A percentile compares a stretch with the other conserved stretches of the same genome.
Conservation (phyloP, 2,329 filamentous ascomycete species). For the Trichoderma guizhouense region DNA sequence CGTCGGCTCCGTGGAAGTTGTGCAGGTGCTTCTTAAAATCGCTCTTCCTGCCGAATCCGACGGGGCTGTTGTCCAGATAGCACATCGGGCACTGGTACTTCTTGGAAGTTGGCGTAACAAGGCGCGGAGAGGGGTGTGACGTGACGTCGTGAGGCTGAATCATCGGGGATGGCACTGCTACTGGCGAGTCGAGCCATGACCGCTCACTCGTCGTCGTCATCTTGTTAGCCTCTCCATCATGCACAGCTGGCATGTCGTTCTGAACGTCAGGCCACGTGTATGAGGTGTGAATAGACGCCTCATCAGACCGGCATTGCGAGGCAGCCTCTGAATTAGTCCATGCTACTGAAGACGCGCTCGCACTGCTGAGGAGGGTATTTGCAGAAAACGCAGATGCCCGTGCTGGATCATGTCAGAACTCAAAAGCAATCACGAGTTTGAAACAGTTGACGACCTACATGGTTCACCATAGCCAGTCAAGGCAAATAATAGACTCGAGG, state of each 20-base stretch:
- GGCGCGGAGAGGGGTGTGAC: conserved; percentile 36
- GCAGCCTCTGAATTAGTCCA: conserved; percentile 41
- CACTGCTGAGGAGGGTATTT: conserved; percentile 39
- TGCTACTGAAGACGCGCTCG: conserved; percentile 39
- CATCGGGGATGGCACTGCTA: conserved; percentile 35
- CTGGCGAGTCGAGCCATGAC: conserved; percentile 41
- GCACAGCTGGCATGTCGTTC: conserved; percentile 34
- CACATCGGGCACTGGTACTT: conserved; percentile 47
- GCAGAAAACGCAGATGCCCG: conserved; percentile 40
- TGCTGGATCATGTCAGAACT: conserved; percentile 26
- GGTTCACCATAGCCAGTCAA: conserved; percentile 35
- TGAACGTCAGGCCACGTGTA: conserved; percentile 37
- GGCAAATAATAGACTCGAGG: conserved; percentile 37
- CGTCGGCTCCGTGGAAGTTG: conserved; percentile 44
- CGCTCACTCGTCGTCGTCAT: conserved; percentile 28
- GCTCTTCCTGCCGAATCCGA: conserved; percentile 46
- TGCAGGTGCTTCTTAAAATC: conserved; percentile 50
- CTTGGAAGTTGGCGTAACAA: conserved; percentile 38
- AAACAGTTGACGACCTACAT: conserved; percentile 30
- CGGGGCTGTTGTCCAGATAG: conserved; percentile 43
- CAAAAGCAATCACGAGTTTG: not conserved
- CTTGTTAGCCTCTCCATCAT: conserved; percentile 34
- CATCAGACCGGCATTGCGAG: conserved; percentile 39
- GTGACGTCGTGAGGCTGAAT: conserved; percentile 32
- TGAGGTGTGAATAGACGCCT: conserved; percentile 39